These are phyloP conservation scores for Starmerella lactis-condensi DNA, from an alignment of 805 yeast genomes.

Conservation along the genomic window DNA sequence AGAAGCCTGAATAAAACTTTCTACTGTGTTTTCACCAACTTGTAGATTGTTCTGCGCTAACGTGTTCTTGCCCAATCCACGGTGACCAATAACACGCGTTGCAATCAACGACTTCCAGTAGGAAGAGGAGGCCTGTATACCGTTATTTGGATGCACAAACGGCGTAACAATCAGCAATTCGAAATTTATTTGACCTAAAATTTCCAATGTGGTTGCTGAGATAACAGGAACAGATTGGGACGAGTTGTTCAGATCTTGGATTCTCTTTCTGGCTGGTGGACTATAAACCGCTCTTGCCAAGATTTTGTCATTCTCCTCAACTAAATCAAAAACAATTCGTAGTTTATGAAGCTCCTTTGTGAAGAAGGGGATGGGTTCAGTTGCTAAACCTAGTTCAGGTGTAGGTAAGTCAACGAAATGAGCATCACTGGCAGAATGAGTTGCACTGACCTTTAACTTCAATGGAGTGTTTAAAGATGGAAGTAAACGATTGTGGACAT, in stretches of 20 bases:
- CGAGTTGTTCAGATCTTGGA: constrained; percentile 46
- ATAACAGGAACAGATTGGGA: constrained; percentile 53
- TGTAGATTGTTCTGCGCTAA: constrained; percentile 59
- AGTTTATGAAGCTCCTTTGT: constrained; percentile 22
- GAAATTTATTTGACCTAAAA: constrained; percentile 60
- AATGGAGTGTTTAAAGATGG: constrained; percentile 49
- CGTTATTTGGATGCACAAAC: constrained; percentile 51
- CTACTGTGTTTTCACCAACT: constrained; percentile 87
- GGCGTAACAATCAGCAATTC: constrained; percentile 57
- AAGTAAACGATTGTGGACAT: too few species aligned
- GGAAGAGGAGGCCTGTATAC: constrained; percentile 46
- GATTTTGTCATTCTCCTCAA: constrained; percentile 28
- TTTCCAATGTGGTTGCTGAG: constrained; percentile 49
- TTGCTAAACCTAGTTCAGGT: constrained; percentile 46
- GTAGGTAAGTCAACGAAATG: constrained; percentile 63
- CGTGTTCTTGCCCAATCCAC: constrained; percentile 82
- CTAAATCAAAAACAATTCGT: constrained; percentile 62
- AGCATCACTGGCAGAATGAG: constrained; percentile 28
- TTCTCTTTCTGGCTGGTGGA: constrained; percentile 29
- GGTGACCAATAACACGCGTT: constrained; percentile 85
- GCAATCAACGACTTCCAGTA: constrained; percentile 83
- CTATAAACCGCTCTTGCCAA: constrained; percentile 75
- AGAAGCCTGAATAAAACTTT: constrained; percentile 89
- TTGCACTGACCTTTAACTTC: constrained; percentile 43
- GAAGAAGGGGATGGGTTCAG: constrained; percentile 56